phyloP scores from a whole-genome alignment of 371 early-diverging fungal species.

The Actinomortierella ambigua region DNA sequence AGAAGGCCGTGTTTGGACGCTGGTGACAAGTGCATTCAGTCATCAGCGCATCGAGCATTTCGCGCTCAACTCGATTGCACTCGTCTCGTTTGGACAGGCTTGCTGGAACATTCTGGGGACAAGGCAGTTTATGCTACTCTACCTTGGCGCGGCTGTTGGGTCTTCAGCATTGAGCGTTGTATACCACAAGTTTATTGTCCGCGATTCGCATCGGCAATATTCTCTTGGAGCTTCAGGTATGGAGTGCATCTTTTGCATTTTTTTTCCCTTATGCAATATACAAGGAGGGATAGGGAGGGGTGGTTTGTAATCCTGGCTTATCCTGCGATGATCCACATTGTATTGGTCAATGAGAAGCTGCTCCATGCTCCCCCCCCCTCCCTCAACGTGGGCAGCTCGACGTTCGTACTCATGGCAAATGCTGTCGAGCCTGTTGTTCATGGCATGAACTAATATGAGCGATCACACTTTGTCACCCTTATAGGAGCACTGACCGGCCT shows the following conservation, averaged over 20 bases:
- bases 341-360: too few species aligned
- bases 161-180: slow-evolving; percentile 24
- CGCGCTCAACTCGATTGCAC: slow-evolving; percentile 57
- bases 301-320: too few species aligned
- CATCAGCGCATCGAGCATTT: slow-evolving; percentile 56
- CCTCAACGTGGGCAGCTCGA: too few species aligned
- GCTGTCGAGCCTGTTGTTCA: too few species aligned
- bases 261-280: too few species aligned
- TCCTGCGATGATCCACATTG: too few species aligned
- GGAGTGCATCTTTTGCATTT: too few species aligned
- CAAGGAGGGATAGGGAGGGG: too few species aligned
- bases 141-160: slow-evolving; percentile 26
- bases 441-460: too few species aligned
- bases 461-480: too few species aligned
- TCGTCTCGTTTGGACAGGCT: slow-evolving; percentile 44
- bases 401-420: too few species aligned
- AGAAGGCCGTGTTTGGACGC: slow-evolving; percentile 52
- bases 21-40: slow-evolving; percentile 57
- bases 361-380: too few species aligned
- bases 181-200: slow-evolving; percentile 22
- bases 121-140: slow-evolving; percentile 23
- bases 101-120: slow-evolving; percentile 19
- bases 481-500: slow-evolving; percentile 34
- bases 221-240: slow-evolving; percentile 36
- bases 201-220: slow-evolving; percentile 9